These are phyloP conservation scores for Mycena crocata DNA, from an alignment of 768 basidiomycete species.

Conservation along the genomic window DNA sequence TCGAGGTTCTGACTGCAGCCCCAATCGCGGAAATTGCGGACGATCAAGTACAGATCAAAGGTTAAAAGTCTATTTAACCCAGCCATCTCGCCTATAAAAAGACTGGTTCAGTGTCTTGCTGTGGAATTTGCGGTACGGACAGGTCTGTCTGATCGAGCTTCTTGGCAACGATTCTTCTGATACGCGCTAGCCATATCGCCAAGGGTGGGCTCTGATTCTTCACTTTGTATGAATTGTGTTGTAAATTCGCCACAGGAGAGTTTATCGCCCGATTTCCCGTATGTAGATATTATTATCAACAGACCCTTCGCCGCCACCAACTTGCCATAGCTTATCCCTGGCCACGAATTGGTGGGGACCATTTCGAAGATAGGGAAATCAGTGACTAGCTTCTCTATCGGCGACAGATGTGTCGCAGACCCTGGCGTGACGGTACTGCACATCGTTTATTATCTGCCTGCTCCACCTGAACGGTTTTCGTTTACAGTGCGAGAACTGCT, in stretches of 20 bases:
- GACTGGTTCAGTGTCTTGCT: constrained; percentile 36
- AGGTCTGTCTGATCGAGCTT: constrained; percentile 54
- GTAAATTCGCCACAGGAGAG: constrained; percentile 57
- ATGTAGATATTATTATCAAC: constrained; percentile 35
- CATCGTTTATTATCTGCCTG: constrained; percentile 25
- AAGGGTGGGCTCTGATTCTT: constrained; percentile 14
- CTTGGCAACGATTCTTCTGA: neutral
- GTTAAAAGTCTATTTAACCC: constrained; percentile 43
- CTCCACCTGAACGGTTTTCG: neutral
- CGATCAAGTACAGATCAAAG: constrained; percentile 71
- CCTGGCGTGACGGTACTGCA: constrained; percentile 45
- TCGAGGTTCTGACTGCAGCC: constrained; percentile 60
- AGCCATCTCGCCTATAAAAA: constrained; percentile 36
- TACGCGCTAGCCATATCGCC: constrained; percentile 28
- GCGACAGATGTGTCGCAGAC: constrained; percentile 59
- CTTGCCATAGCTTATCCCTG: constrained; percentile 49
- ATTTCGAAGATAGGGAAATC: constrained; percentile 54
- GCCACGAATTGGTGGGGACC: constrained; percentile 57
- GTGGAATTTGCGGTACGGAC: constrained; percentile 74
- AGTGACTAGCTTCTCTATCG: constrained; percentile 53
- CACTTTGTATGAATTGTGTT: neutral
- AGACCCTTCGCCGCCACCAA: neutral
- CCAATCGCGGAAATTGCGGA: constrained; percentile 64
- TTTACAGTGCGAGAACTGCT: constrained; percentile 67
- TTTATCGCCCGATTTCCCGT: constrained; percentile 80